Conservation (phyloP, 2,329 filamentous ascomycete species). For the Monosporascus sp. region DNA sequence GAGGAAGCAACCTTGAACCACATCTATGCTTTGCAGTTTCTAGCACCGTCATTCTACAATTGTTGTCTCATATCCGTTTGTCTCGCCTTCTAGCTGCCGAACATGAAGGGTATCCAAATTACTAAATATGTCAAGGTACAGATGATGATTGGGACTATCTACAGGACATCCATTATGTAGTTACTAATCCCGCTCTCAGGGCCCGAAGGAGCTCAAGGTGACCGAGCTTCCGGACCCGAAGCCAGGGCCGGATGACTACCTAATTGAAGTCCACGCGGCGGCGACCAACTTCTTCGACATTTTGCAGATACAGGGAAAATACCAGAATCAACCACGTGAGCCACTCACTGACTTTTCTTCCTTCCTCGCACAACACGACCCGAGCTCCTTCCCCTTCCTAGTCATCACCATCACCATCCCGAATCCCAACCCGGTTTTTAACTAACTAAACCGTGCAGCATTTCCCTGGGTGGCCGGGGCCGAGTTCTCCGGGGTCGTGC, state of each 20-base stretch:
- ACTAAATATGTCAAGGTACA: conserved; percentile 68
- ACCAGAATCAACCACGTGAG: conserved; percentile 77
- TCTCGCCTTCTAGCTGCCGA: not conserved
- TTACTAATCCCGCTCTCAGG: conserved; percentile 38
- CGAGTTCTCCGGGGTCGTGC: conserved; percentile 78
- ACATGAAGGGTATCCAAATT: conserved; percentile 71
- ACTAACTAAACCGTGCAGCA: conserved; percentile 30
- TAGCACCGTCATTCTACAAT: not conserved
- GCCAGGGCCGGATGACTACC: conserved; percentile 69
- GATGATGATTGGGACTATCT: not conserved
- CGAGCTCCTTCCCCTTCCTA: conserved; percentile 45
- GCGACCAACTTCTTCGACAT: conserved; percentile 98
- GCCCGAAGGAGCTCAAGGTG: conserved; percentile 73
- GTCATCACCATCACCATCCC: too few species aligned
- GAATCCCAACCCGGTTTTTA: too few species aligned
- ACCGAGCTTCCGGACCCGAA: conserved; percentile 67
- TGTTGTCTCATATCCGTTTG: too few species aligned
- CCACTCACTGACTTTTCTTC: not conserved
- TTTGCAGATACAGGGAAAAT: conserved; percentile 91
- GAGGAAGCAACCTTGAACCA: not conserved
- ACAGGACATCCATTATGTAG: not conserved
- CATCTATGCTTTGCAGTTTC: not conserved
- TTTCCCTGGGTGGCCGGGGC: conserved; percentile 83
- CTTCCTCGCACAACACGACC: not conserved
- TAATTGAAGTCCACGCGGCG: conserved; percentile 79